These are phyloP conservation scores for Aspergillus oerlinghausenensis DNA, from an alignment of 2,329 filamentous ascomycete species.

Conservation along the genomic window DNA sequence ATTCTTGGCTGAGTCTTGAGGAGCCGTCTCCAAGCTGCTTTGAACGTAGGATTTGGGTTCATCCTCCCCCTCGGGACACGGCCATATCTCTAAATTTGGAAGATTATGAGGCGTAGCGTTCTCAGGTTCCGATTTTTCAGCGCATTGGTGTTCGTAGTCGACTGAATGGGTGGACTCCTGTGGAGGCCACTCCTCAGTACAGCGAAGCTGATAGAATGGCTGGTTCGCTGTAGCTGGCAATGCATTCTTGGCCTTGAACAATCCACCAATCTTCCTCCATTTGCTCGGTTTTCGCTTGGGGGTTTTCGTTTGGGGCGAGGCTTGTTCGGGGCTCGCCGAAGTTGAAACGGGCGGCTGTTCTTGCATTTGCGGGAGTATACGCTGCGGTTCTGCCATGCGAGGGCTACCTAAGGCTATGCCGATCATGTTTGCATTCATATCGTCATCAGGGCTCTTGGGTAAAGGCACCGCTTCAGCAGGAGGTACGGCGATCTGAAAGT, in stretches of 20 bases:
- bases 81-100: slow-evolving; percentile 15
- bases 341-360: slow-evolving; percentile 12
- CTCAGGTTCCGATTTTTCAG: slow-evolving; percentile 1
- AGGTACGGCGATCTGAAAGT: slow-evolving; percentile 28
- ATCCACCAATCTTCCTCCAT: slow-evolving; percentile 44
- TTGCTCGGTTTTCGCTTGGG: slow-evolving; percentile 37
- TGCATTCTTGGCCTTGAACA: slow-evolving; percentile 39
- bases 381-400: slow-evolving; percentile 27
- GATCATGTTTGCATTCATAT: slow-evolving; percentile 49
- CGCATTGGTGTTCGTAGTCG: slow-evolving; percentile 11
- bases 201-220: slow-evolving; percentile 27
- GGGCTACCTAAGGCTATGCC: slow-evolving; percentile 74
- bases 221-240: slow-evolving; percentile 17
- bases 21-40: slow-evolving; percentile 8
- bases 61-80: slow-evolving; percentile 20
- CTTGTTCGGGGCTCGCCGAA: slow-evolving; percentile 4
- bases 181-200: slow-evolving; percentile 16
- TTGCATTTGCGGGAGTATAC: slow-evolving; percentile 12
- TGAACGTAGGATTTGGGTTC: slow-evolving; percentile 15
- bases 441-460: slow-evolving; percentile 10
- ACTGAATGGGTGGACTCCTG: slow-evolving; percentile 19
- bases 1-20: neutral
- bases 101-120: slow-evolving; percentile 3
- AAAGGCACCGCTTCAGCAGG: slow-evolving; percentile 21
- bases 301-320: slow-evolving; percentile 6